These are phyloP conservation scores for Hypoxylon lienhwacheense DNA, from an alignment of 495 filamentous ascomycete species.

Conservation along the genomic window DNA sequence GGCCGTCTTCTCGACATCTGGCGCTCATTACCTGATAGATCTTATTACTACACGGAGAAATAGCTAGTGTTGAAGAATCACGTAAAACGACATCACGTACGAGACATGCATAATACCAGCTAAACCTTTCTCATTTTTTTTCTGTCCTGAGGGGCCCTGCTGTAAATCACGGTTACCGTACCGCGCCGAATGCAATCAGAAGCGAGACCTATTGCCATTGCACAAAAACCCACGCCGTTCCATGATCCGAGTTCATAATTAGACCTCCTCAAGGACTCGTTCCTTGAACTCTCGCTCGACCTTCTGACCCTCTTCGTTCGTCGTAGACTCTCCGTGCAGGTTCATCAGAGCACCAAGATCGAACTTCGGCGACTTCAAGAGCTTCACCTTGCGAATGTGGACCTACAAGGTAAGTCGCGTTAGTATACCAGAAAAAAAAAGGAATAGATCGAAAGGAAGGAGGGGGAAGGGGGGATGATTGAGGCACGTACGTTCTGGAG, in stretches of 20 bases:
- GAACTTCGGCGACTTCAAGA: constrained; percentile 97
- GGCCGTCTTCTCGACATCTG: too few species aligned
- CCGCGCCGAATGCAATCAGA: constrained; percentile 61
- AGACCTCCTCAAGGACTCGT: constrained; percentile 88
- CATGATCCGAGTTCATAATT: constrained; percentile 55
- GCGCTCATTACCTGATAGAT: too few species aligned
- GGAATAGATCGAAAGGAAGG: neutral
- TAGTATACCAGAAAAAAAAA: constrained; percentile 21
- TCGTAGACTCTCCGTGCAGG: constrained; percentile 94
- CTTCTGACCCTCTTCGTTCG: constrained; percentile 97
- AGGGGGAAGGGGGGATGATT: neutral
- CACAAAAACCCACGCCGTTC: constrained; percentile 55
- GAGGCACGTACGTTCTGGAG: constrained; percentile 84
- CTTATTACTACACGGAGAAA: too few species aligned
- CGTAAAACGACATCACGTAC: constrained; percentile 6
- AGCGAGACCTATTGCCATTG: constrained; percentile 56
- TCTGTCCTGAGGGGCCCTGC: constrained; percentile 41
- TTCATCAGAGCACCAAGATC: constrained; percentile 93
- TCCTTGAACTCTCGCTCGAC: constrained; percentile 99
- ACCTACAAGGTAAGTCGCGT: constrained; percentile 61
- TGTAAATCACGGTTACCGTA: constrained; percentile 54
- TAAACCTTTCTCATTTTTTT: constrained; percentile 41
- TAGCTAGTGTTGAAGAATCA: too few species aligned
- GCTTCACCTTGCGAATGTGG: constrained; percentile 99
- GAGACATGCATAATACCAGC: constrained; percentile 27